Evolutionary conservation across 2,329 filamentous ascomycete genomes (phyloP).

Genomic region (Trichophyton rubrum): DNA sequence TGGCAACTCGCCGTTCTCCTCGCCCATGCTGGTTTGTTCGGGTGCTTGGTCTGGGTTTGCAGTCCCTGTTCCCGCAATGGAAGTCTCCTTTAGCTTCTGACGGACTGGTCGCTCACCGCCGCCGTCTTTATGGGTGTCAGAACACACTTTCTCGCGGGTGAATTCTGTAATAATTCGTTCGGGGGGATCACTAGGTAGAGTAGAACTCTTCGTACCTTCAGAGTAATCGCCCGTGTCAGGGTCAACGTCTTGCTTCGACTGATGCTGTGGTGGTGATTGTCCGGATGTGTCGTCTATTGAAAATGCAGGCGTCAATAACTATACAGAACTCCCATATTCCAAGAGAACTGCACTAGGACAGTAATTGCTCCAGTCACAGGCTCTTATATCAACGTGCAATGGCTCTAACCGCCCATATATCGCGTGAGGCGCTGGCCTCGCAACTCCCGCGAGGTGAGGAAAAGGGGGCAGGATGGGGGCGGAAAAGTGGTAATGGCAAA

Average conservation of each 20-base stretch:
- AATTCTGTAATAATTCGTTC: background rate
- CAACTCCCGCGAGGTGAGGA: background rate
- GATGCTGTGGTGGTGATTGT: background rate
- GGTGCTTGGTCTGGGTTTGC: constrained; percentile 10
- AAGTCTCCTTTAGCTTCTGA: constrained; percentile 49
- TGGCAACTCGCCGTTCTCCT: constrained; percentile 12
- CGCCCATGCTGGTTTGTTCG: background rate
- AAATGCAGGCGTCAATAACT: background rate
- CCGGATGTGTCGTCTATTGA: background rate
- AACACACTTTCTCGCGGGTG: constrained; percentile 13
- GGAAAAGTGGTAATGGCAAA: background rate
- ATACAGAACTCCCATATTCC: background rate
- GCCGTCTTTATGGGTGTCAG: constrained; percentile 20
- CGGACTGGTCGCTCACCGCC: constrained; percentile 45
- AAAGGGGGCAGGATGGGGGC: background rate
- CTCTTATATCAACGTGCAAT: background rate
- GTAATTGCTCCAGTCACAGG: background rate
- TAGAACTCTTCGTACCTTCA: constrained; percentile 14
- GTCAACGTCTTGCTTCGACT: background rate
- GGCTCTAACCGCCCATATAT: background rate
- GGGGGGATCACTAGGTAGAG: constrained; percentile 10
- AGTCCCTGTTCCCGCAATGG: constrained; percentile 35
- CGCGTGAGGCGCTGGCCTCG: background rate
- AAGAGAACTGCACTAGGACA: background rate
- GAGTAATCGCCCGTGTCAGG: constrained; percentile 11